Evolutionary conservation across 495 filamentous ascomycete genomes (phyloP), one percentile per base, ranked within the genome.

Genomic region (Penicillium flavigenum): DNA sequence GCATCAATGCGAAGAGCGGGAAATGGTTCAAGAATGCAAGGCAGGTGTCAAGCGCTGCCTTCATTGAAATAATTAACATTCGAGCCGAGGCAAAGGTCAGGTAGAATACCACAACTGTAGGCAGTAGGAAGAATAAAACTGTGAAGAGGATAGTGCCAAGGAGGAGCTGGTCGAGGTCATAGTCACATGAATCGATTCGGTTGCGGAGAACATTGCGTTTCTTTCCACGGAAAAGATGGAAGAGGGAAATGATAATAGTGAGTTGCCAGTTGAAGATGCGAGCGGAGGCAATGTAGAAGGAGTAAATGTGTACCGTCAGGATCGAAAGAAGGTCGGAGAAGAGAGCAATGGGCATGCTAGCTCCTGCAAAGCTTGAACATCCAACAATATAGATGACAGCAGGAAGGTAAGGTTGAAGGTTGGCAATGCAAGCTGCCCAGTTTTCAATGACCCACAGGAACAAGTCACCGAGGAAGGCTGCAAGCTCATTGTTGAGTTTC

Each of bases 401-500:
- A 12, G 94, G 93, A 11, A 99, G 79, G 27, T 85, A 81, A 0
- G 92, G 92, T 45, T 87, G 82, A 6, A 98, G 79, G 36, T 86
- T 83, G 45, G 75, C 78, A 62, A 96, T 89, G 68, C 85, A 92
- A 51, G 83, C 88, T 85, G 88, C 88, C 95, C 95, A 99, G 65
- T 96, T 92, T 58, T 96, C 91, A 60, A 99, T 97, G 36, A 99
- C 94, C 94, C 95, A 98, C 1, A 98, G 72, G 66, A 98, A 98
- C 11, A 99, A 72, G 60, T 96, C 92, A 59, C 94, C 95, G 2
- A 99, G 83, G 61, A 99, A 99, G 22, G 83, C 80, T 3, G 92
- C 95, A 31, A 99, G 81, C 68, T 99, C 95, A 51, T 86, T 95
- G 71, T 99, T 99, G 41, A 99, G 80, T 68, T 99, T 99, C 56